These are phyloP conservation scores for Angophora floribunda DNA, from an alignment of 345 rosid genomes.

Conservation along the genomic window DNA sequence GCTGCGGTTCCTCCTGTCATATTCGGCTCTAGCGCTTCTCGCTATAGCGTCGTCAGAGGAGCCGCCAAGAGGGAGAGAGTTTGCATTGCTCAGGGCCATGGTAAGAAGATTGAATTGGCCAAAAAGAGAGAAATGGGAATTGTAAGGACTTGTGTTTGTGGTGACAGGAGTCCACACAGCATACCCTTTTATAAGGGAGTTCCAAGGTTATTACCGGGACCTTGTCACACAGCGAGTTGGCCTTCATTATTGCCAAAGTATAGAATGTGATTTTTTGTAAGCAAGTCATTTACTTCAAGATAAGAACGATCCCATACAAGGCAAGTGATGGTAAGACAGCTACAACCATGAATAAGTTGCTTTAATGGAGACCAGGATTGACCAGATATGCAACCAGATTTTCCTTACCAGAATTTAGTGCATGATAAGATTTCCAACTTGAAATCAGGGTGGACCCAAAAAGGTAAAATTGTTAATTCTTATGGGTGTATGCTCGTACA, in stretches of 20 bases:
- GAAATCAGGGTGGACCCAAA: background rate
- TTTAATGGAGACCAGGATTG: background rate
- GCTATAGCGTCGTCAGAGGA: background rate
- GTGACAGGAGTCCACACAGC: background rate
- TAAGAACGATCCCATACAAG: background rate
- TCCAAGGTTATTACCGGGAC: background rate
- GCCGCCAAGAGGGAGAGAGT: background rate
- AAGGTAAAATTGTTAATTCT: background rate
- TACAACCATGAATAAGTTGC: background rate
- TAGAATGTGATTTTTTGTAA: background rate
- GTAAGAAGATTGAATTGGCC: background rate
- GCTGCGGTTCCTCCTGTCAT: conserved; percentile 18
- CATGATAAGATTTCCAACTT: background rate
- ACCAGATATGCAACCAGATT: background rate
- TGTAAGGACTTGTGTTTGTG: background rate
- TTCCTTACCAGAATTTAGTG: background rate
- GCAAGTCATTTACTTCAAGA: background rate
- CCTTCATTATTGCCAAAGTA: background rate
- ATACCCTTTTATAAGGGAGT: background rate
- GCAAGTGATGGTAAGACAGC: background rate
- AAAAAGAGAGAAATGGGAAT: background rate
- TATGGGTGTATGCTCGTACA: background rate
- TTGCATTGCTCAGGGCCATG: background rate
- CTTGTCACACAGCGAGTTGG: background rate
- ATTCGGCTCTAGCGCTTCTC: background rate